Evolutionary conservation across 345 rosid species (phyloP).

Genomic region (Aquilaria malaccensis): DNA sequence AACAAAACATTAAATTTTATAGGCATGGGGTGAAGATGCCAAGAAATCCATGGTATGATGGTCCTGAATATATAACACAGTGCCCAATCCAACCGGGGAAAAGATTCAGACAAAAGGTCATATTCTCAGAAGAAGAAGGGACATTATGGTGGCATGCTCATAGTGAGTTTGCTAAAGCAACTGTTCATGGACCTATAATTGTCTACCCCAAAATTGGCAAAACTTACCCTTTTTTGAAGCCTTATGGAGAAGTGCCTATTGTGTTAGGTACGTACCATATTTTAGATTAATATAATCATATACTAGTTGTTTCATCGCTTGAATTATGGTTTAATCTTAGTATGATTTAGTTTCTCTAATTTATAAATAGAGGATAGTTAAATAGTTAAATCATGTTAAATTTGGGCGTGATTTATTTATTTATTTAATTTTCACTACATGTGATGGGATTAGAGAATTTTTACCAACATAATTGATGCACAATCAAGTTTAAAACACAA

Average conservation of each 20-base stretch:
- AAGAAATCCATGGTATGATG: conserved; percentile 47
- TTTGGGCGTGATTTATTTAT: no score
- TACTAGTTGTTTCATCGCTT: no score
- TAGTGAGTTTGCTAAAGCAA: conserved; percentile 39
- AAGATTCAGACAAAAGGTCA: conserved; percentile 27
- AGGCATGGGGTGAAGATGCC: conserved; percentile 49
- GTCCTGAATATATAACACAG: conserved; percentile 44
- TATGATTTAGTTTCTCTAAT: no score
- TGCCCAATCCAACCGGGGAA: conserved; percentile 33
- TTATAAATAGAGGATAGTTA: no score
- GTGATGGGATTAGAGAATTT: no score
- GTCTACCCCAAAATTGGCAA: conserved; percentile 16
- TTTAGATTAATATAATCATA: background rate
- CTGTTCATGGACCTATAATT: conserved; percentile 35
- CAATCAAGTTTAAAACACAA: no score
- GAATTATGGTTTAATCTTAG: no score
- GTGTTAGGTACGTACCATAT: conserved; percentile 16
- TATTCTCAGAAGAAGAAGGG: conserved; percentile 30
- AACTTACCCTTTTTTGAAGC: conserved; percentile 19
- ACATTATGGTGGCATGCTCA: conserved; percentile 57
- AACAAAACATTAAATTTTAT: no score
- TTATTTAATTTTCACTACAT: no score
- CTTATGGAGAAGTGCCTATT: conserved; percentile 29
- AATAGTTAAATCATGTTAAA: no score
- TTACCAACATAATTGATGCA: no score